A percentile compares a stretch with the other conserved stretches of the same genome.
Conservation (phyloP, 108 stramenopile species). For the Fragilariopsis cylindrus region DNA sequence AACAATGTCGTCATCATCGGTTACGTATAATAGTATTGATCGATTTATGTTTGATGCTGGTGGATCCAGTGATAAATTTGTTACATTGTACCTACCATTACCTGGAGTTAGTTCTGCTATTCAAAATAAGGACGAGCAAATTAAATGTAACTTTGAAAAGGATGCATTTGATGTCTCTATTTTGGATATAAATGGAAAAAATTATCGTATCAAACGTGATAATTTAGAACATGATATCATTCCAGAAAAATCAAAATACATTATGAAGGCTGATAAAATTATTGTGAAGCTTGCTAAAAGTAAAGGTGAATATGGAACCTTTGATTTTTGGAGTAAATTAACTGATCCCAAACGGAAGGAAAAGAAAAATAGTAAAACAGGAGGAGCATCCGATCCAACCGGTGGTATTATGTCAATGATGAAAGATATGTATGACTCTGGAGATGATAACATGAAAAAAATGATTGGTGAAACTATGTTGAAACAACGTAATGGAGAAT, state of each 20-base stretch:
- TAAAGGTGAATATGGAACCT: conserved; percentile 84
- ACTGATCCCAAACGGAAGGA: conserved; percentile 77
- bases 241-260: conserved; percentile 67
- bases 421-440: conserved; percentile 97
- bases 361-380: conserved; percentile 29
- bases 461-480: conserved; percentile 95
- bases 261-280: conserved; percentile 91
- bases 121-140: conserved; percentile 46
- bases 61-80: conserved; percentile 66
- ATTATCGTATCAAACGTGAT: conserved; percentile 89
- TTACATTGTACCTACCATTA: conserved; percentile 75
- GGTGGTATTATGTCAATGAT: conserved; percentile 94
- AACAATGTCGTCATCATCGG: conserved; percentile 2
- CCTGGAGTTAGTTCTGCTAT: conserved; percentile 52
- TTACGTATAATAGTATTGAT: conserved; percentile 61
- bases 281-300: conserved; percentile 88
- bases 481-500: conserved; percentile 85
- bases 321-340: conserved; percentile 85
- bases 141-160: conserved; percentile 60
- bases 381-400: conserved; percentile 47
- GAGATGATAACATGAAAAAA: conserved; percentile 95
- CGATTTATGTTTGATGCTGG: conserved; percentile 80
- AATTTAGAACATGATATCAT: conserved; percentile 94
- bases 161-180: conserved; percentile 81
- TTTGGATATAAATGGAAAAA: conserved; percentile 72